Evolutionary conservation across 2,329 filamentous ascomycete species (phyloP).

Genomic region (Cytospora chrysosperma): DNA sequence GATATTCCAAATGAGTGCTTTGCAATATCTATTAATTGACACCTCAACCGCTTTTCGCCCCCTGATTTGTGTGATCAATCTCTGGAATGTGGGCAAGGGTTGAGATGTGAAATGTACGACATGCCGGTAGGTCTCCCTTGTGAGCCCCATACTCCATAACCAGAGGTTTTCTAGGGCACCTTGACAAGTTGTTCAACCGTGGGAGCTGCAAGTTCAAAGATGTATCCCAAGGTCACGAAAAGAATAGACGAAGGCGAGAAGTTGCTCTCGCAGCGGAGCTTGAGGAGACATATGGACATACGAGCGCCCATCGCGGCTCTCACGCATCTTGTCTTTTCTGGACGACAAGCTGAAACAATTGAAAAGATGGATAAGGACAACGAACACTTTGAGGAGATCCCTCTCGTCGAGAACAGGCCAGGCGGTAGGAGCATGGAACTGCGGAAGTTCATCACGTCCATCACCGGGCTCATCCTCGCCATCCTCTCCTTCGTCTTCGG

Average conservation of each 20-base stretch:
- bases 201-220: neutral
- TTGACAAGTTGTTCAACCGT: neutral
- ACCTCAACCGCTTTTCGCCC: neutral
- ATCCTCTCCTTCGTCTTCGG: slow-evolving; percentile 20
- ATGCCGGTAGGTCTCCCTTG: neutral
- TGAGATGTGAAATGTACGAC: neutral
- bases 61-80: neutral
- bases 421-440: neutral
- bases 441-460: slow-evolving; percentile 14
- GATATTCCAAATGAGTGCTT: neutral
- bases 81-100: slow-evolving; percentile 8
- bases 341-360: neutral
- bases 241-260: slow-evolving; percentile 18
- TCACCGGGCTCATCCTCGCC: slow-evolving; percentile 9
- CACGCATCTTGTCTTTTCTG: neutral
- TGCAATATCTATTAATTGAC: neutral
- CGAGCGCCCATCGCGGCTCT: neutral
- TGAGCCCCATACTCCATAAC: neutral
- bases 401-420: neutral
- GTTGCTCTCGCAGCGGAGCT: slow-evolving; percentile 3
- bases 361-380: neutral
- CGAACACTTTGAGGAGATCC: slow-evolving; percentile 6
- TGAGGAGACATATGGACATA: neutral
- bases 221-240: neutral
- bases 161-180: neutral